phyloP scores from a whole-genome alignment of 805 yeast species.

The Starmerella floris region DNA sequence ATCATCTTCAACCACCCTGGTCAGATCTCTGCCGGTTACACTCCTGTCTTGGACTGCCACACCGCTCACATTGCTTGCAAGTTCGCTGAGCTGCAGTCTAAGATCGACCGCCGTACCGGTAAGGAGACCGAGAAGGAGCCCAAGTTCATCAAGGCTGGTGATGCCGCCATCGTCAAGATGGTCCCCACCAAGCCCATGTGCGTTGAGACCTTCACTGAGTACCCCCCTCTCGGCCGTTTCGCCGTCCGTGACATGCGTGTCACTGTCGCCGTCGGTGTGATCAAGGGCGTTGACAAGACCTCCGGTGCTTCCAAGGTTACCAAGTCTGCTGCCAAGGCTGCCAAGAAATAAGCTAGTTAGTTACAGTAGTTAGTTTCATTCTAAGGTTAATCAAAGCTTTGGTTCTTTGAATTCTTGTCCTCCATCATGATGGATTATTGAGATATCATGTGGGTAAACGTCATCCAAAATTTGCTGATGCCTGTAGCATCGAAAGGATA shows the following conservation, averaged over 20 bases:
- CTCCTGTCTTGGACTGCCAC: conserved; percentile 87
- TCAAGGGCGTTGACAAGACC: conserved; percentile 85
- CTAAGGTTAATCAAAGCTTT: not conserved
- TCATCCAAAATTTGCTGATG: no score
- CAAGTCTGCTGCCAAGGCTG: conserved; percentile 86
- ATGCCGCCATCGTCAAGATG: conserved; percentile 86
- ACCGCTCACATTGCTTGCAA: conserved; percentile 88
- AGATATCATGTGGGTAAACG: no score
- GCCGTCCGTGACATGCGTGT: conserved; percentile 99
- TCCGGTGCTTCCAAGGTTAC: conserved; percentile 85
- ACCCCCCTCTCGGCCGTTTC: conserved; percentile 96
- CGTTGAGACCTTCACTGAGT: conserved; percentile 85
- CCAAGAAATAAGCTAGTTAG: conserved; percentile 44
- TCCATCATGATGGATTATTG: no score
- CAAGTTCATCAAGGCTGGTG: conserved; percentile 90
- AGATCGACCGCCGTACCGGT: conserved; percentile 90
- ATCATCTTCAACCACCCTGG: conserved; percentile 85
- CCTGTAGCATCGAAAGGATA: no score
- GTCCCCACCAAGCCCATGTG: conserved; percentile 85
- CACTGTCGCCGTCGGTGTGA: conserved; percentile 98
- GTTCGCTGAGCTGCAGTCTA: conserved; percentile 63
- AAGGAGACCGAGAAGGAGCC: conserved; percentile 81
- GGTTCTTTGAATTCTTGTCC: no score
- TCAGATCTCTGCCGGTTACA: conserved; percentile 81
- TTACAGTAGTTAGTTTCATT: conserved; percentile 1